These are phyloP conservation scores for Moricandia arvensis DNA, from an alignment of 345 rosid genomes.

Conservation along the genomic window DNA sequence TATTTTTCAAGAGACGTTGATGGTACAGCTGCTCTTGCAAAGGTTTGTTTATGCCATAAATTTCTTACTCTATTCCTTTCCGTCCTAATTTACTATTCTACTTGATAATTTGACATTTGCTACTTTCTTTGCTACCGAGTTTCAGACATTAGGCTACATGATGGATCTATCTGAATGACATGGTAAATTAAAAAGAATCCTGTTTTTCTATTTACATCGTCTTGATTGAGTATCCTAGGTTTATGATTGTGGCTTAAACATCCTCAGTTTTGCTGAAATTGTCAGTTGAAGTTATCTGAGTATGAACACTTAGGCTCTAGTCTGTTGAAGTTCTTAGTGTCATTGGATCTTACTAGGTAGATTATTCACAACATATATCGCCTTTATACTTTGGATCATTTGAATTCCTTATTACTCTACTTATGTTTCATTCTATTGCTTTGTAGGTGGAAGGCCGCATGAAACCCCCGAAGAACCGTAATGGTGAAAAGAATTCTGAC, in stretches of 20 bases:
- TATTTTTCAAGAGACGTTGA: slow-evolving; percentile 41
- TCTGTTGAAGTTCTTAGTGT: not conserved
- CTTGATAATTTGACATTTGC: slow-evolving; percentile 25
- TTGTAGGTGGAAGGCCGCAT: slow-evolving; percentile 41
- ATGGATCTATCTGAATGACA: slow-evolving; percentile 29
- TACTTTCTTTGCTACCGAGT: slow-evolving; percentile 28
- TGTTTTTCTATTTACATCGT: slow-evolving; percentile 3
- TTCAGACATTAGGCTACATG: slow-evolving; percentile 29
- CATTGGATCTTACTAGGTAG: slow-evolving; percentile 11
- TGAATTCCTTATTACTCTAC: not conserved
- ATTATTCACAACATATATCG: slow-evolving; percentile 3
- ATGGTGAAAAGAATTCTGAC: slow-evolving; percentile 43
- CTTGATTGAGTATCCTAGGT: slow-evolving; percentile 15
- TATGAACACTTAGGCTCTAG: not conserved
- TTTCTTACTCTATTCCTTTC: not conserved
- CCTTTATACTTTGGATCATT: not conserved
- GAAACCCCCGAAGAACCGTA: slow-evolving; percentile 32
- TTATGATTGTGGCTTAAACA: slow-evolving; percentile 4
- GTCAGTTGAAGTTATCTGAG: slow-evolving; percentile 8
- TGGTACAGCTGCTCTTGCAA: slow-evolving; percentile 49
- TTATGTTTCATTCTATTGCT: slow-evolving; percentile 27
- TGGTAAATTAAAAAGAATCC: slow-evolving; percentile 32
- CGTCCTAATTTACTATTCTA: slow-evolving; percentile 5
- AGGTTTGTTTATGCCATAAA: slow-evolving; percentile 54
- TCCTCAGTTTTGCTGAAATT: not conserved